phyloP scores from a whole-genome alignment of 202 grass and related monocot species.

The Dendrocalamus latiflorus region DNA sequence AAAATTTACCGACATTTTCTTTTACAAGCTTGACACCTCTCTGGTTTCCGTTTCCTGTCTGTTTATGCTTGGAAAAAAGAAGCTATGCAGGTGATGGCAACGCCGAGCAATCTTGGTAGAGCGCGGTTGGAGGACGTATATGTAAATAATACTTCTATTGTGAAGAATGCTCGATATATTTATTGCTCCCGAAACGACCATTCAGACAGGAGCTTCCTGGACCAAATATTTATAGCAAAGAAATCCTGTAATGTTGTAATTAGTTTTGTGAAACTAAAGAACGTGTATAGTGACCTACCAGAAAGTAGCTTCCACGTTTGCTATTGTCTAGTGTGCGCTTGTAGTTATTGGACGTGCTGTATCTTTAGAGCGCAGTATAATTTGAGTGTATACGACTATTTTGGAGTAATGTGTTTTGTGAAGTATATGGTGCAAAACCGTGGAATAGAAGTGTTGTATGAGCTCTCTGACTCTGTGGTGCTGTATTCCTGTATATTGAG shows the following conservation, averaged over 20 bases:
- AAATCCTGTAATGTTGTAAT: constrained; percentile 22
- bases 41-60: constrained; percentile 1
- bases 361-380: neutral
- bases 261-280: constrained; percentile 2
- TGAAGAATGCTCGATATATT: constrained; percentile 31
- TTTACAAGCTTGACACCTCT: neutral
- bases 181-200: constrained; percentile 15
- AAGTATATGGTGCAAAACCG: neutral
- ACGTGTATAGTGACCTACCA: constrained; percentile 1
- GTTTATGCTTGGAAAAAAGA: constrained; percentile 40
- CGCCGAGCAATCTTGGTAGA: constrained; percentile 44
- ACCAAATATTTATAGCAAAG: constrained; percentile 5
- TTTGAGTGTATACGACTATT: neutral
- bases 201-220: neutral
- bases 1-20: neutral
- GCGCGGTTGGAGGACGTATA: neutral
- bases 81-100: constrained; percentile 63
- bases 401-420: neutral
- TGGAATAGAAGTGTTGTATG: neutral
- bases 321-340: neutral
- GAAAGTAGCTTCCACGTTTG: constrained; percentile 11
- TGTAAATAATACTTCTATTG: constrained; percentile 20
- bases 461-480: neutral
- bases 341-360: neutral
- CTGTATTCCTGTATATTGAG: neutral